Base-by-base conservation (phyloP, 768 basidiomycete species). In the Mycena capillaripes region DNA sequence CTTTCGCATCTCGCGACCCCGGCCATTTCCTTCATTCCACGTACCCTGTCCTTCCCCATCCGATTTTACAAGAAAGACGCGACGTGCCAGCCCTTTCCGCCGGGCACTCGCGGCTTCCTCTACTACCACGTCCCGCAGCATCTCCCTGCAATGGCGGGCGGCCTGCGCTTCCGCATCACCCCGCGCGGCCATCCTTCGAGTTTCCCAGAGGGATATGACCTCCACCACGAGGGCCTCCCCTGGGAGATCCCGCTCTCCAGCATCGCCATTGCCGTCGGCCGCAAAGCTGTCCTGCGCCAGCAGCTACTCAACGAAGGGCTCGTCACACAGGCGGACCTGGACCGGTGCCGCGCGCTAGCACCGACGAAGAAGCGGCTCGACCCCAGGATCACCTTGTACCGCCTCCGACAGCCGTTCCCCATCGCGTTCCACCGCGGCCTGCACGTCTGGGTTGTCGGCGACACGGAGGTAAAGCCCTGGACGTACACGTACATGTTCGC, bases 131-230 rank as follows among this genome's bases (percentile, higher is more conserved):
- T 17, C 19, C 59, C 50, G 8, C 42, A 16, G 12, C n/a, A 62
- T 50, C 27, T 66, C 25, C 64, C 58, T 40, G 38, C 65, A 7
- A 32, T 67, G 42, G 65, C 70, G 1, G 58, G 58, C 25, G 70
- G 70, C 23, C 34, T 71, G 17, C 70, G 70, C 48, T 71, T 71
- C 34, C 64, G 70, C 32, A 56, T 71, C 55, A 67, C 71, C 25
- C 36, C 57, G 11, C 19, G 42, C 4, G 34, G 52, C 60, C 50
- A 52, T 19, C 65, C 71, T 5, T 11, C 32, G 5, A 36, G 34
- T 36, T 36, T 36, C 34, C 34, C 34, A 12, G 34, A 36, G 7
- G 34, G 34, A n/a, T n/a, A 19, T n/a, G 71, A 72, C 36, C 71
- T 72, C 53, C 66, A 63, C 9, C 66, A 38, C 60, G 60, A 58